Percentiles rank a stretch among this genome's conserved stretches.
These are phyloP conservation scores for Zygosaccharomyces lentus DNA, from an alignment of 805 yeast genomes.

Conservation along the genomic window DNA sequence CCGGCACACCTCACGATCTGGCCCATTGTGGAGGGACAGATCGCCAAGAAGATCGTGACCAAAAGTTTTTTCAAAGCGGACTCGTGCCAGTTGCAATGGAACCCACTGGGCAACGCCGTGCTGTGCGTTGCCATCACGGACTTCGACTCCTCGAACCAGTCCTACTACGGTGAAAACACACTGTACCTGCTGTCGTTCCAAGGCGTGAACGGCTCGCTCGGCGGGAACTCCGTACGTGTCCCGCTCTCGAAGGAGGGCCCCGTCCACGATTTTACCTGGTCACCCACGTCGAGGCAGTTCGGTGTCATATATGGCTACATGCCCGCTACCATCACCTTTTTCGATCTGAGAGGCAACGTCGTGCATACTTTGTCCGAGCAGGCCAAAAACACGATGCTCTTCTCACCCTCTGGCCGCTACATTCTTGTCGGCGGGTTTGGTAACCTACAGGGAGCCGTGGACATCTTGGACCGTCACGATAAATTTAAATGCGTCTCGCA, in stretches of 20 bases:
- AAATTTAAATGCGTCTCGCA: slow-evolving; percentile 74
- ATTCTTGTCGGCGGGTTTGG: slow-evolving; percentile 97
- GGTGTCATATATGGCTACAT: slow-evolving; percentile 96
- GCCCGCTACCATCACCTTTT: slow-evolving; percentile 95
- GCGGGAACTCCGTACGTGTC: slow-evolving; percentile 85
- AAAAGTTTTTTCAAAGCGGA: slow-evolving; percentile 96
- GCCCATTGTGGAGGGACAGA: slow-evolving; percentile 37
- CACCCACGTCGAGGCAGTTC: slow-evolving; percentile 92
- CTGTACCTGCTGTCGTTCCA: slow-evolving; percentile 61
- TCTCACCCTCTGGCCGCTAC: slow-evolving; percentile 91
- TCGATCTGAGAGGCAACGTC: slow-evolving; percentile 88
- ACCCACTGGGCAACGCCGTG: slow-evolving; percentile 87
- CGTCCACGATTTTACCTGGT: slow-evolving; percentile 96
- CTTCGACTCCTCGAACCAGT: slow-evolving; percentile 88
- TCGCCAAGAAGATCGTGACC: slow-evolving; percentile 66
- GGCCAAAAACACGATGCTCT: slow-evolving; percentile 83
- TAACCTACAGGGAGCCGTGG: slow-evolving; percentile 93
- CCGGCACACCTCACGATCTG: slow-evolving; percentile 87
- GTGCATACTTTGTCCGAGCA: slow-evolving; percentile 80
- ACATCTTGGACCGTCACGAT: slow-evolving; percentile 86
- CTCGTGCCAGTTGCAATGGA: slow-evolving; percentile 89
- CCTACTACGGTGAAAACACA: slow-evolving; percentile 95
- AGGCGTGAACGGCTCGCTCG: slow-evolving; percentile 67
- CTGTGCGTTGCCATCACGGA: slow-evolving; percentile 93
- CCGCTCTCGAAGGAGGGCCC: slow-evolving; percentile 91